Conservation (phyloP, 2,329 filamentous ascomycete species). For the Aspergillus melleus region DNA sequence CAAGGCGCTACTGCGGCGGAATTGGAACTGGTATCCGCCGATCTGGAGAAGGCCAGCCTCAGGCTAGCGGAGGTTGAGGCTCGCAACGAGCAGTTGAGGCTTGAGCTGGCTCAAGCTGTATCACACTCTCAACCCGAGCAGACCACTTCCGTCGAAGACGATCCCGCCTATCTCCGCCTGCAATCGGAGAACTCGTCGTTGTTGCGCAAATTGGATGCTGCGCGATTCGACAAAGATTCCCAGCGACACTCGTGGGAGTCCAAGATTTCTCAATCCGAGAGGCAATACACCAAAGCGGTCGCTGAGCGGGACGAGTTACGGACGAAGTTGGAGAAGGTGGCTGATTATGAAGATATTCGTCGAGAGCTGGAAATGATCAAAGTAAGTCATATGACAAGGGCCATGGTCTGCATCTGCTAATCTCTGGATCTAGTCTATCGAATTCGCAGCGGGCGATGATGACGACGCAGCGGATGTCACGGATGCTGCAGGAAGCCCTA, state of each 20-base stretch:
- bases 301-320: conserved; percentile 80
- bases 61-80: conserved; percentile 88
- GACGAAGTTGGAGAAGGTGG: conserved; percentile 80
- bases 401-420: background rate
- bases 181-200: conserved; percentile 92
- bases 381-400: conserved; percentile 35
- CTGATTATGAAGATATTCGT: conserved; percentile 94
- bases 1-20: conserved; percentile 80
- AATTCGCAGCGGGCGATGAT: conserved; percentile 89
- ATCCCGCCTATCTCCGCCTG: conserved; percentile 82
- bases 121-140: conserved; percentile 65
- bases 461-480: conserved; percentile 52
- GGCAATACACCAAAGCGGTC: conserved; percentile 71
- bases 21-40: conserved; percentile 87
- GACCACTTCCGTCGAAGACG: conserved; percentile 72
- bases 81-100: conserved; percentile 86
- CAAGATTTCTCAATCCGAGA: conserved; percentile 74
- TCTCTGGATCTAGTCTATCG: conserved; percentile 66
- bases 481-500: conserved; percentile 39
- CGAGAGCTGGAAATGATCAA: conserved; percentile 95
- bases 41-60: conserved; percentile 84
- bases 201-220: conserved; percentile 81
- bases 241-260: conserved; percentile 74
- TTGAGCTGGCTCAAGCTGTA: conserved; percentile 87
- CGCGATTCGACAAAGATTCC: conserved; percentile 78